Evolutionary conservation across 2,329 filamentous ascomycete species (phyloP), one percentile per base, ranked within the genome.

Genomic region (Colletotrichum zoysiae): DNA sequence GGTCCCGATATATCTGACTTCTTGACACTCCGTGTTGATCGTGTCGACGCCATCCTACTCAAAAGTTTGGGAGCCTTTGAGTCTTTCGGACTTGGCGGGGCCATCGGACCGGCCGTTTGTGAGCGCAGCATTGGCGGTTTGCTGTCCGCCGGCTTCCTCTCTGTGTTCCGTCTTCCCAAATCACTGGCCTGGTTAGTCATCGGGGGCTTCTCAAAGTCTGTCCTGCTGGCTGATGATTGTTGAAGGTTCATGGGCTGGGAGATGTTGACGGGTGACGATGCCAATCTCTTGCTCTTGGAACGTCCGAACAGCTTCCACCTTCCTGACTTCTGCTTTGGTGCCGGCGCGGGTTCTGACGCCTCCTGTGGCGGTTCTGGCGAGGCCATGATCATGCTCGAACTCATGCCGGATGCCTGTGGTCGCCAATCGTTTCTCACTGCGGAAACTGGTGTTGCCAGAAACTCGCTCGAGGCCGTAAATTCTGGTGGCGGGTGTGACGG

Each of bases 241-340:
- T 67, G 67, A 18, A 73, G 57, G 42, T 73, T 73, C 67, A 62
- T 71, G 3, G 70, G 70, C 7, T 71, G 61, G 14, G 70, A 66
- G 26, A 73, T 73, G 26, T 66, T 46, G n/a, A 73, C 55, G 14
- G 70, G 67, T 40, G 70, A 73, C 12, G 70, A 56, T n/a, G 70
- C 70, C 9, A 63, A 68, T 59, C 78, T 76, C 70, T 79, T 82
- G 55, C 81, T 82, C 50, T 79, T 82, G 42, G 81, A 82, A 68
- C 81, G 73, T 18, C 85, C 86, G 74, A 92, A 89, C n/a, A 91
- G 76, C 66, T 87, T 90, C 83, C 89, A 89, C 79, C 86, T 89
- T 30, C 86, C 85, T 2, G 84, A 82, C 79, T 87, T 90, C 55
- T 84, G 82, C 74, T 83, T 85, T 48, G 82, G 57, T n/a, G 70